Base-by-base conservation (phyloP, 2,329 filamentous ascomycete genomes). In the Ambrosiella xylebori region DNA sequence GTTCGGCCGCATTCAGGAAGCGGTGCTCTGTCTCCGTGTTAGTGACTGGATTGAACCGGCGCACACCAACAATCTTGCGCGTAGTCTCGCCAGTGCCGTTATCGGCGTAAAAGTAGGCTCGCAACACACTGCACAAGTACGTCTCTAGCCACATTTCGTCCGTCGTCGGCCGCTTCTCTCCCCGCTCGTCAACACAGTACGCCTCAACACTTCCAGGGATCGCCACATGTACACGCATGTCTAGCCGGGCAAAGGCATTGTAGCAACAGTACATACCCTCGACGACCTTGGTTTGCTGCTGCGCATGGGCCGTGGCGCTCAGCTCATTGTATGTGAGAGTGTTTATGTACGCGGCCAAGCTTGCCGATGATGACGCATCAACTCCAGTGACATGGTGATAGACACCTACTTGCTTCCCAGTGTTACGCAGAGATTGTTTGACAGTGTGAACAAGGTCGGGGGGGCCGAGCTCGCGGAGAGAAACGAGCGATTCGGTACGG, bases 321-420 rank as follows among this genome's bases (percentile, higher is more conserved):
- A 51, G 50, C 57, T 91, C 86, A 63, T 85, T 85, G 72, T 96
- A 94, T 51, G 90, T 96, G 61, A 98, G 77, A 44, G 91, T 97
- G 71, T 97, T 98, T 73, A 98, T 95, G 71, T 98, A 98, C 64
- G 93, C 93, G 45, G 93, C 93, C 61, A 98, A 75, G 72, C 91
- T 97, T 60, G 93, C 93, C 8, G 93, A 97, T 6, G 93, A 97
- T 1, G 93, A 98, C 54, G 93, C 93, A 72, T 98, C 93, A 67
- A 96, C 84, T 61, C 93, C 93, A 44, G 89, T 95, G 65, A 96
- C 90, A 82, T 98, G 93, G 70, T 98, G 93, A 69, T 98, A 98
- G 58, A 96, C 84, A 61, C 93, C 93, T 61, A 83, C 84, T 86
- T 78, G 79, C 66, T 79, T 82, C 54, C 71, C 74, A 5, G n/a